Evolutionary conservation across 2,329 filamentous ascomycete species (phyloP), one percentile per base, ranked within the genome.

Genomic region (Neofusicoccum ribis): DNA sequence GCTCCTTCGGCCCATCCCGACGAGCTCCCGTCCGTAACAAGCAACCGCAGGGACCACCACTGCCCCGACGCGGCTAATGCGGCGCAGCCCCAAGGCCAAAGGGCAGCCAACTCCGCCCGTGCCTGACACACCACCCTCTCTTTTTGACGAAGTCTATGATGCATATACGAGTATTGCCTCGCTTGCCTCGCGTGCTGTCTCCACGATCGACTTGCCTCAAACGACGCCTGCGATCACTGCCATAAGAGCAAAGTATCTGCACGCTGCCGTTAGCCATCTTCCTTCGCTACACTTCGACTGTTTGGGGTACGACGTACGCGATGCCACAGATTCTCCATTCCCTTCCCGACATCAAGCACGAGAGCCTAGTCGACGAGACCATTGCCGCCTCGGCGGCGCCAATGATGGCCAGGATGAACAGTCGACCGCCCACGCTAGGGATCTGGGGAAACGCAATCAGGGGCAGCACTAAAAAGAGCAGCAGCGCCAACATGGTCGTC

Each of bases 401-500:
- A 56, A 80, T 77, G 61, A 79, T 66, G 34, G 71, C 68, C 31
- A 79, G 75, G 27, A 80, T 75, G 44, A 79, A 70, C 41, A 82
- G 67, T 31, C 80, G 70, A 31, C 78, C 80, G 1, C 78, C 70
- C 20, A 81, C 63, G 8, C 76, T 77, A 14, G 80, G 78, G 15
- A 81, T 76, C n/a, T 80, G 72, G 15, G 77, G 73, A 68, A 80
- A 81, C 14, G 77, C 73, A 51, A 81, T 70, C 15, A 82, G 74
- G 60, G 80, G 79, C 8, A 80, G 67, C 34, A 79, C 34, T 37
- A 63, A 47, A 17, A 63, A 72, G 34, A 79, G 71, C 5, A 76
- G 70, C 50, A 81, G 67, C 7, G 78, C 77, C 6, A 81, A 70
- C 67, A 73, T 20, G 20, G 63, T 52, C 46, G 63, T 44, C 27